These are phyloP conservation scores for Boletus reticuloceps DNA, from an alignment of 768 basidiomycete species.

Conservation along the genomic window DNA sequence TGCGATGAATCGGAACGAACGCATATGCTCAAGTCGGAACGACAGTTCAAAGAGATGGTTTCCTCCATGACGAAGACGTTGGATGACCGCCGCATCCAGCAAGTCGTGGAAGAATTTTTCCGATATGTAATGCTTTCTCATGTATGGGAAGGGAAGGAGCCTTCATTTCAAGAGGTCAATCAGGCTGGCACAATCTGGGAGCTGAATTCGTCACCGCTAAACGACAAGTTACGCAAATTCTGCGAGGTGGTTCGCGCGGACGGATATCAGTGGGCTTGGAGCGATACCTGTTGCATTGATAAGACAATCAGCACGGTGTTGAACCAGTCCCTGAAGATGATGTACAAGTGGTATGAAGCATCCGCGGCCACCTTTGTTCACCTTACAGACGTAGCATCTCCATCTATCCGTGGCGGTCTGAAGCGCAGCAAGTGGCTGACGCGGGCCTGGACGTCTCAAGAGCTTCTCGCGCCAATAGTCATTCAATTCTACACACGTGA, in stretches of 20 bases:
- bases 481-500: slow-evolving; percentile 7
- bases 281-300: slow-evolving; percentile 13
- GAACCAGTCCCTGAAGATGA: slow-evolving; percentile 9
- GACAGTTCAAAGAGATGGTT: neutral
- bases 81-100: neutral
- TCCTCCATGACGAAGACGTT: slow-evolving; percentile 5
- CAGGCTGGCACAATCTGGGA: neutral
- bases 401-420: neutral
- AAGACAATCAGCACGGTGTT: slow-evolving; percentile 7
- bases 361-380: slow-evolving; percentile 1
- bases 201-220: neutral
- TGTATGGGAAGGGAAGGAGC: slow-evolving; percentile 12
- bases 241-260: slow-evolving; percentile 1
- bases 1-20: neutral
- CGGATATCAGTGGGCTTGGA: slow-evolving; percentile 15
- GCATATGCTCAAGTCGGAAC: neutral
- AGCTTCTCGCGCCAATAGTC: slow-evolving; percentile 10
- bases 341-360: slow-evolving; percentile 14
- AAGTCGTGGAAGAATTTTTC: slow-evolving; percentile 1
- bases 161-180: slow-evolving; percentile 6
- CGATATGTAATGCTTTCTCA: slow-evolving; percentile 12
- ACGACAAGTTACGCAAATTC: slow-evolving; percentile 7
- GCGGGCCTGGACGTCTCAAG: slow-evolving; percentile 14
- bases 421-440: slow-evolving; percentile 4
- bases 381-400: neutral